These are phyloP conservation scores for Fusarium fracticaudum DNA, from an alignment of 2,329 filamentous ascomycete species.

Conservation along the genomic window DNA sequence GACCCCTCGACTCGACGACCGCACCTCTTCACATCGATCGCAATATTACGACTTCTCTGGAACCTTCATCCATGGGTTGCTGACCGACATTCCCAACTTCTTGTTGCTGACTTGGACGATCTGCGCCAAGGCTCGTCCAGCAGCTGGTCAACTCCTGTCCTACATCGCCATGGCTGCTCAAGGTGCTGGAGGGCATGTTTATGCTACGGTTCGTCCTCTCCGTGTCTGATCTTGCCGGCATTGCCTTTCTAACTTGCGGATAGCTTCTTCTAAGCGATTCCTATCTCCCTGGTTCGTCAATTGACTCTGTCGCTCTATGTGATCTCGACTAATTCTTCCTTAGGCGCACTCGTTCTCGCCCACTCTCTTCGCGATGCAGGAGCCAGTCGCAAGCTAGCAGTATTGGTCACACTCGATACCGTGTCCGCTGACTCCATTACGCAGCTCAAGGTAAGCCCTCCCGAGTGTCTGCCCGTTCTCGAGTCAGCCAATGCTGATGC, in stretches of 20 bases:
- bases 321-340: slow-evolving; percentile 14
- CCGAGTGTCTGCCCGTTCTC: neutral
- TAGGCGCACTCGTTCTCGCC: slow-evolving; percentile 91
- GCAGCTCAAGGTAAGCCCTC: slow-evolving; percentile 74
- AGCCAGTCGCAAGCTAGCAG: slow-evolving; percentile 78
- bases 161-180: slow-evolving; percentile 49
- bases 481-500: slow-evolving; percentile 3
- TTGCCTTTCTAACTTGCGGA: slow-evolving; percentile 18
- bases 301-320: slow-evolving; percentile 3
- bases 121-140: slow-evolving; percentile 32
- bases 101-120: slow-evolving; percentile 37
- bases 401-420: slow-evolving; percentile 82
- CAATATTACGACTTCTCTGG: slow-evolving; percentile 5
- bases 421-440: slow-evolving; percentile 79
- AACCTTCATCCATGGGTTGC: slow-evolving; percentile 37
- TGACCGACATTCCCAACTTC: slow-evolving; percentile 32
- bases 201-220: slow-evolving; percentile 62
- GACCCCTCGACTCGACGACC: slow-evolving; percentile 29
- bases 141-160: slow-evolving; percentile 23
- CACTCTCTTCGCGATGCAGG: slow-evolving; percentile 94
- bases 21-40: slow-evolving; percentile 31
- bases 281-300: slow-evolving; percentile 83
- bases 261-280: slow-evolving; percentile 92
- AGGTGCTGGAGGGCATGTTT: slow-evolving; percentile 56
- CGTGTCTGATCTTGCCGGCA: neutral